Evolutionary conservation across 2,329 filamentous ascomycete genomes (phyloP).

Genomic region (Monilinia laxa): DNA sequence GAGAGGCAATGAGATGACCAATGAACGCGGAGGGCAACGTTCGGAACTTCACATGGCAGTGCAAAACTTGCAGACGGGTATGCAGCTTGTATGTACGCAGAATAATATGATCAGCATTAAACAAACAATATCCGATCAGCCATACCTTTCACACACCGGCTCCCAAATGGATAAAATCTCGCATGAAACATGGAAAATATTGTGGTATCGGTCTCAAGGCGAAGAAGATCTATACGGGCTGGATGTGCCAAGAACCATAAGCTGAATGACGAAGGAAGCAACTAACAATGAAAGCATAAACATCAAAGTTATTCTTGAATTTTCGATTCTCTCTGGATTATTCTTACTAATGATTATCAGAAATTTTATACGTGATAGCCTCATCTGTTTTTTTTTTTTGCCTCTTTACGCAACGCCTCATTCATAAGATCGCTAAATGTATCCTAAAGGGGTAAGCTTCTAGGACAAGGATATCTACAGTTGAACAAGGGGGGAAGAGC

Average conservation of each 20-base stretch:
- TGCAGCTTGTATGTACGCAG: constrained; percentile 6
- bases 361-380: neutral
- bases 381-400: constrained; percentile 17
- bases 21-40: constrained; percentile 16
- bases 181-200: constrained; percentile 19
- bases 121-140: constrained; percentile 9
- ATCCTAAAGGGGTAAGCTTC: constrained; percentile 17
- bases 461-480: neutral
- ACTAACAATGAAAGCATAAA: constrained; percentile 10
- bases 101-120: constrained; percentile 15
- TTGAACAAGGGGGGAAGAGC: constrained; percentile 16
- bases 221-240: constrained; percentile 4
- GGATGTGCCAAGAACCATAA: constrained; percentile 6
- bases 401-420: constrained; percentile 20
- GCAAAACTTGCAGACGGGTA: constrained; percentile 20
- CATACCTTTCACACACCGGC: constrained; percentile 14
- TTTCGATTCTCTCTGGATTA: neutral
- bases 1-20: constrained; percentile 1
- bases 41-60: constrained; percentile 19
- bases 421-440: constrained; percentile 18
- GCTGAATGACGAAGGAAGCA: constrained; percentile 23
- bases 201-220: neutral
- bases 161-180: constrained; percentile 14
- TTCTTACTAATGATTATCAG: neutral
- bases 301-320: constrained; percentile 13